A percentile compares a stretch with the other conserved stretches of the same genome.
phyloP scores from a whole-genome alignment of 805 yeast genomes.

The Pichia californica region DNA sequence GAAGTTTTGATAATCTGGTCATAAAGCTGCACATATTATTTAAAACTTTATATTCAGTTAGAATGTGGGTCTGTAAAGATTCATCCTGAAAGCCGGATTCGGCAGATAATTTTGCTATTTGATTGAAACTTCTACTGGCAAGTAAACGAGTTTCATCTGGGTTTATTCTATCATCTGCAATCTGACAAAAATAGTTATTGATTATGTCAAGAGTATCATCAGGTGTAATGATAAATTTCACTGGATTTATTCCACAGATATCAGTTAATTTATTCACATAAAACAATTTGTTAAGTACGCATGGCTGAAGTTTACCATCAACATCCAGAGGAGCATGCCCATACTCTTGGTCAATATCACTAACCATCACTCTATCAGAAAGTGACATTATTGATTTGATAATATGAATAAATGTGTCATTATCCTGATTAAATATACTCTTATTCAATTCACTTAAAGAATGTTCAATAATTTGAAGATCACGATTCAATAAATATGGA shows the following conservation, averaged over 20 bases:
- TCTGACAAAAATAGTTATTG: conserved; percentile 38
- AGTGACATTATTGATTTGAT: conserved; percentile 40
- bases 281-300: conserved; percentile 52
- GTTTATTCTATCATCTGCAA: conserved; percentile 39
- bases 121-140: conserved; percentile 46
- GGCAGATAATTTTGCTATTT: conserved; percentile 38
- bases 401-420: conserved; percentile 43
- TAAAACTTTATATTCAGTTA: conserved; percentile 44
- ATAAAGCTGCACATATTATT: conserved; percentile 42
- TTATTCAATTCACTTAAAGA: conserved; percentile 59
- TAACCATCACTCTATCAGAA: conserved; percentile 26
- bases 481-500: conserved; percentile 38
- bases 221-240: conserved; percentile 40
- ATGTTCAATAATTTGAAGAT: conserved; percentile 44
- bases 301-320: conserved; percentile 25
- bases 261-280: conserved; percentile 49
- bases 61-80: conserved; percentile 5
- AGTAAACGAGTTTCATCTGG: conserved; percentile 41
- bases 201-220: conserved; percentile 42
- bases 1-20: conserved; percentile 33
- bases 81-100: conserved; percentile 32
- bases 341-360: conserved; percentile 5
- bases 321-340: conserved; percentile 19
- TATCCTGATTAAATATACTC: conserved; percentile 50
- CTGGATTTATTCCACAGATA: conserved; percentile 44